Conservation (phyloP, 352 stramenopile species). For the Phytophthora megakarya region DNA sequence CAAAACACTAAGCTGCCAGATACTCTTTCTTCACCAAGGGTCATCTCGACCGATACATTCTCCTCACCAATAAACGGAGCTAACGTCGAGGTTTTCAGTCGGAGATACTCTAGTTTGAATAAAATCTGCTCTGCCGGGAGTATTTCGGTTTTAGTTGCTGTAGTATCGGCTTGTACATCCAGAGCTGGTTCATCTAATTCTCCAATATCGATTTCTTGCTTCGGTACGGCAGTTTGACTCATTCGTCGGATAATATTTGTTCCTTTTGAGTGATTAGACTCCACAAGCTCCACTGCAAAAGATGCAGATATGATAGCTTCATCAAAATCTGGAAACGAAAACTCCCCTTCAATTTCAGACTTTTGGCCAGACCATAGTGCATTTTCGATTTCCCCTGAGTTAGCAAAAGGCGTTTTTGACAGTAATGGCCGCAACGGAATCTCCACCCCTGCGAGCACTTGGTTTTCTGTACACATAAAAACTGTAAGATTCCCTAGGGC, state of each 20-base stretch:
- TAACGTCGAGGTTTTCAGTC: constrained; percentile 33
- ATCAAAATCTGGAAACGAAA: constrained; percentile 47
- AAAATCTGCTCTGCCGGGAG: neutral
- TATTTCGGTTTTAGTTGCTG: neutral
- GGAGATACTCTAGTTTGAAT: constrained; percentile 43
- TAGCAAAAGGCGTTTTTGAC: constrained; percentile 33
- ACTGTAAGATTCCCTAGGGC: constrained; percentile 43
- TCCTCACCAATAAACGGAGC: constrained; percentile 40
- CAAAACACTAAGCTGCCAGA: constrained; percentile 37
- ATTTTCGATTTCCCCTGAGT: neutral
- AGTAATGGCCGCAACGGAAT: constrained; percentile 49
- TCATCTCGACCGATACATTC: constrained; percentile 44
- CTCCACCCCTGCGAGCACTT: constrained; percentile 63
- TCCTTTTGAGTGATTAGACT: constrained; percentile 8
- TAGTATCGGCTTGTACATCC: neutral
- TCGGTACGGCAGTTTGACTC: neutral
- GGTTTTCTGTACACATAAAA: constrained; percentile 76
- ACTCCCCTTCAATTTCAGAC: constrained; percentile 39
- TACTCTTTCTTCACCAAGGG: constrained; percentile 24
- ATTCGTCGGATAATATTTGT: neutral
- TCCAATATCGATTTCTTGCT: neutral
- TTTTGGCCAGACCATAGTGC: constrained; percentile 8
- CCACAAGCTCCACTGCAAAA: constrained; percentile 37
- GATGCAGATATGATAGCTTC: constrained; percentile 41
- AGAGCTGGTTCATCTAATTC: neutral